Conservation (phyloP, 768 basidiomycete species). For the Mycena maculata region DNA sequence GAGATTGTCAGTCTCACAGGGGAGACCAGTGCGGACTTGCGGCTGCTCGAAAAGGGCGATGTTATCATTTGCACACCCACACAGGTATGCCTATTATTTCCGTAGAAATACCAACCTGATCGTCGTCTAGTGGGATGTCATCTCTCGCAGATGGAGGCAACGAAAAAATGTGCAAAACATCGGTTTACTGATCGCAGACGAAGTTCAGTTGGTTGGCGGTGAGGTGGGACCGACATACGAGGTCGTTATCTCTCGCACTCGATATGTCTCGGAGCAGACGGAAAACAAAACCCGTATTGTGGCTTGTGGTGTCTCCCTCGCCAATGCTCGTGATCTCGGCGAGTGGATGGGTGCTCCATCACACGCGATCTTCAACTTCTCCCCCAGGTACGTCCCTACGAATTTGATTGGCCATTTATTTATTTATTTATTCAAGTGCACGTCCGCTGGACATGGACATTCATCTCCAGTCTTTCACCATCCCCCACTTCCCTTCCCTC, state of each 20-base stretch:
- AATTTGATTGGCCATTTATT: neutral
- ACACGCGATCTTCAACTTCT: slow-evolving; percentile 98
- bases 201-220: slow-evolving; percentile 94
- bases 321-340: slow-evolving; percentile 94
- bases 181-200: slow-evolving; percentile 93
- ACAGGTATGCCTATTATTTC: slow-evolving; percentile 66
- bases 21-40: slow-evolving; percentile 91
- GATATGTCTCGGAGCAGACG: slow-evolving; percentile 95
- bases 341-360: slow-evolving; percentile 98
- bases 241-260: slow-evolving; percentile 94
- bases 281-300: slow-evolving; percentile 94
- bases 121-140: slow-evolving; percentile 84
- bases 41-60: slow-evolving; percentile 90
- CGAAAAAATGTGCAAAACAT: slow-evolving; percentile 96
- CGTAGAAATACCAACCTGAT: neutral
- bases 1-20: slow-evolving; percentile 95
- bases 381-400: slow-evolving; percentile 72
- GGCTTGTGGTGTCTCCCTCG: slow-evolving; percentile 93
- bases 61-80: slow-evolving; percentile 94
- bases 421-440: slow-evolving; percentile 62
- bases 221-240: slow-evolving; percentile 97
- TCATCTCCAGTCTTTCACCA: slow-evolving; percentile 93
- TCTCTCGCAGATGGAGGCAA: slow-evolving; percentile 96
- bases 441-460: slow-evolving; percentile 98
- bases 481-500: slow-evolving; percentile 97